Evolutionary conservation across 345 rosid species (phyloP).

Genomic region (Abelmoschus esculentus): DNA sequence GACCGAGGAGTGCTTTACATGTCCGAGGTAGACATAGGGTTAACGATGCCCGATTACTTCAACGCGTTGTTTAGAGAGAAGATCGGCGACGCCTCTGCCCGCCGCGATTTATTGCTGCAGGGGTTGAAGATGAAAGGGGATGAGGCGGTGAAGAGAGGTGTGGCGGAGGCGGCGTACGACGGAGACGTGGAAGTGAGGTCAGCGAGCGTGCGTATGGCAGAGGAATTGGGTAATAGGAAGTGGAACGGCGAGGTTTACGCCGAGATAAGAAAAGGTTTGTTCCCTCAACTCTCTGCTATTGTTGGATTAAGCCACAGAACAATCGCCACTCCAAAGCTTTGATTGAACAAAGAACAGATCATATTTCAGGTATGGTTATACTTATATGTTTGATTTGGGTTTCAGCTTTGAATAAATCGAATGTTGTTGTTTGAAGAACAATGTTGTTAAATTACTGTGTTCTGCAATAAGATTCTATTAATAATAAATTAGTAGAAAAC

Average conservation of each 20-base stretch:
- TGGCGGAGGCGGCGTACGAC: conserved; percentile 10
- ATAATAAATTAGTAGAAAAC: too few species aligned
- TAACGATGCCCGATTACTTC: conserved; percentile 38
- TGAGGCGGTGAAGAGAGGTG: conserved; percentile 7
- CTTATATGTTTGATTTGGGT: neutral
- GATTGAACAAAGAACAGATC: neutral
- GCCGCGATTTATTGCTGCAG: conserved; percentile 1
- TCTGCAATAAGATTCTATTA: too few species aligned
- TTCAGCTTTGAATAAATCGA: neutral
- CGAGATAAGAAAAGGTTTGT: conserved; percentile 69
- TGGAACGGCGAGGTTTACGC: conserved; percentile 62
- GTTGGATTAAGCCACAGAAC: conserved; percentile 32
- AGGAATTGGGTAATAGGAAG: conserved; percentile 38
- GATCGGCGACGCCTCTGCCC: neutral
- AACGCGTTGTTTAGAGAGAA: conserved; percentile 12
- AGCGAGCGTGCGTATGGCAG: conserved; percentile 33
- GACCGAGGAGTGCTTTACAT: conserved; percentile 22
- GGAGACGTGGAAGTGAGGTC: neutral
- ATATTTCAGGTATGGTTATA: neutral
- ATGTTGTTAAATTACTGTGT: neutral
- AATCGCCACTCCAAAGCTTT: conserved; percentile 33
- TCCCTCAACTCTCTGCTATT: conserved; percentile 47
- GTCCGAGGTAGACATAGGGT: conserved; percentile 63
- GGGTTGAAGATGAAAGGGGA: conserved; percentile 14
- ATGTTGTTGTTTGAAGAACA: neutral